These are phyloP conservation scores for Suillus occidentalis DNA, from an alignment of 768 basidiomycete species.

Conservation along the genomic window DNA sequence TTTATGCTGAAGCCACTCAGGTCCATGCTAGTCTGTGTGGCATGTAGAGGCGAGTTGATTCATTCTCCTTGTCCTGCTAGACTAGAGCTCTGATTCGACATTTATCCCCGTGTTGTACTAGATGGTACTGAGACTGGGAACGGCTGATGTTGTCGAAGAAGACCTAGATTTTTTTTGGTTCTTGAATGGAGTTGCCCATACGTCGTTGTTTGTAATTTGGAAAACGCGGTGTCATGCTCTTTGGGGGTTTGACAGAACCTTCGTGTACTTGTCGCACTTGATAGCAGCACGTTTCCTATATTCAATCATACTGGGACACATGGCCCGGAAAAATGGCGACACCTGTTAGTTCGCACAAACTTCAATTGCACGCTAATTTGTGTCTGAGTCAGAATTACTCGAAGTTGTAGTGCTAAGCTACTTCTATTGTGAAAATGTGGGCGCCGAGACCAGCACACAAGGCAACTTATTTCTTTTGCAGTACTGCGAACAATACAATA, in stretches of 20 bases:
- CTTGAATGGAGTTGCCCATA: background rate
- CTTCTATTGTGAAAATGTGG: background rate
- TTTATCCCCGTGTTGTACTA: background rate
- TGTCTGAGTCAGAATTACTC: background rate
- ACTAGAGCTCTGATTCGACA: background rate
- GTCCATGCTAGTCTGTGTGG: conserved; percentile 6
- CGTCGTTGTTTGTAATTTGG: background rate
- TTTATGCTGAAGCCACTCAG: conserved; percentile 6
- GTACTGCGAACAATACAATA: background rate
- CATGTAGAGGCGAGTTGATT: background rate
- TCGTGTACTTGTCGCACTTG: too few species aligned
- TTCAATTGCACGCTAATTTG: background rate
- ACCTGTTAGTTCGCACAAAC: background rate
- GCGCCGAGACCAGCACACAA: background rate
- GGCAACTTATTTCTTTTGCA: background rate
- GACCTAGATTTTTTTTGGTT: background rate
- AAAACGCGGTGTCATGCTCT: background rate
- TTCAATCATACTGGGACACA: background rate
- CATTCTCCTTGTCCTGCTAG: background rate
- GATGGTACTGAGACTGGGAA: background rate
- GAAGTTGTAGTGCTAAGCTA: background rate
- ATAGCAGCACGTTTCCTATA: background rate
- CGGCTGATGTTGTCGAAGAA: background rate
- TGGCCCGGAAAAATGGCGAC: background rate
- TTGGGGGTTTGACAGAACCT: background rate